Conservation (phyloP, 208 protist species). For the Leishmania martiniquensis region DNA sequence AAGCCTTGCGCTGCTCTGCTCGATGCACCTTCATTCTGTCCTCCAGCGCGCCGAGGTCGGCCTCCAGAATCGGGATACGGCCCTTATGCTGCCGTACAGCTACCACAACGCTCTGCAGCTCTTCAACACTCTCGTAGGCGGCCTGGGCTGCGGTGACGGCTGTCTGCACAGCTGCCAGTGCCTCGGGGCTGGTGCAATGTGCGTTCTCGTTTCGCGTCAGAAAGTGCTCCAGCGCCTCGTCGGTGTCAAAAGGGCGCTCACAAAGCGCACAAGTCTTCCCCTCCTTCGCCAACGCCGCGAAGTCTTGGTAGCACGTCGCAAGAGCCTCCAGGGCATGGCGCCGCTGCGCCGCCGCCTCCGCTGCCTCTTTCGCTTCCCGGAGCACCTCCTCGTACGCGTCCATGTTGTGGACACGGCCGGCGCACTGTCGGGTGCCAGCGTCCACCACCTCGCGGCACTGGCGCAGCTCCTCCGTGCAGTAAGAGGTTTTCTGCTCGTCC, state of each 20-base stretch:
- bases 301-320: constrained; percentile 62
- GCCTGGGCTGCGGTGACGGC: constrained; percentile 24
- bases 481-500: constrained; percentile 39
- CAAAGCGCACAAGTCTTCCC: constrained; percentile 66
- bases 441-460: constrained; percentile 5
- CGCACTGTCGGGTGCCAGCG: constrained; percentile 13
- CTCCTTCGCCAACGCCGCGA: constrained; percentile 43
- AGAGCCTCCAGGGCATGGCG: constrained; percentile 52
- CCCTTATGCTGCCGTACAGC: constrained; percentile 35
- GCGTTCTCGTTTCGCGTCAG: constrained; percentile 38
- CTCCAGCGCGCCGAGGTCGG: constrained; percentile 10
- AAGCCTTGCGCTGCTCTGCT: constrained; percentile 7
- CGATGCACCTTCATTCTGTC: neutral
- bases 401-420: constrained; percentile 15
- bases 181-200: constrained; percentile 45
- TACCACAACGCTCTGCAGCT: constrained; percentile 35
- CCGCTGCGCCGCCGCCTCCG: constrained; percentile 33
- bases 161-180: constrained; percentile 28
- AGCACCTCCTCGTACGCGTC: constrained; percentile 50
- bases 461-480: constrained; percentile 29
- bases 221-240: constrained; percentile 37
- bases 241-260: constrained; percentile 50
- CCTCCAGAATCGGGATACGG: constrained; percentile 38
- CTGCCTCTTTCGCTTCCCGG: constrained; percentile 27
- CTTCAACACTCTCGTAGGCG: constrained; percentile 39